Evolutionary conservation across 331 rosid genomes (phyloP).

Genomic region (Pyrus hybrid): DNA sequence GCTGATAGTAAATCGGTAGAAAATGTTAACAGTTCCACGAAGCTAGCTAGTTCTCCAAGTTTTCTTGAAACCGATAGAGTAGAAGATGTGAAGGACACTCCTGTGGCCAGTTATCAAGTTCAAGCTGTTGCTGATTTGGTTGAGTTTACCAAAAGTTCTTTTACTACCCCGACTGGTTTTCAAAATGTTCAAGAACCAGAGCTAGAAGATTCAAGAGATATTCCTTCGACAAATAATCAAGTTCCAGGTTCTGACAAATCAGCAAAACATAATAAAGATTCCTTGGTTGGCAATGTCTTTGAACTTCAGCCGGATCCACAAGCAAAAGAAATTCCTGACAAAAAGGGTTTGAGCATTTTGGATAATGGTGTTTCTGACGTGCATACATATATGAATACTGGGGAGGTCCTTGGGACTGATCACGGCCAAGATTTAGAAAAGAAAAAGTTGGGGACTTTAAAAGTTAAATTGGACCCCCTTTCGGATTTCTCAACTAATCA

Average conservation of each 20-base stretch:
- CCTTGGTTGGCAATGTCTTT: slow-evolving; percentile 4
- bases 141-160: slow-evolving; percentile 23
- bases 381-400: slow-evolving; percentile 3
- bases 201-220: slow-evolving; percentile 14
- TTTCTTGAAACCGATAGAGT: slow-evolving; percentile 13
- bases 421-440: slow-evolving; percentile 18
- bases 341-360: slow-evolving; percentile 11
- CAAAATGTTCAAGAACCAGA: slow-evolving; percentile 5
- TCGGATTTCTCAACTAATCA: slow-evolving; percentile 14
- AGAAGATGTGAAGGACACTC: slow-evolving; percentile 33
- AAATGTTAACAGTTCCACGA: slow-evolving; percentile 5
- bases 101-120: slow-evolving; percentile 33
- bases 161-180: slow-evolving; percentile 11
- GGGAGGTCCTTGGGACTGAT: slow-evolving; percentile 15
- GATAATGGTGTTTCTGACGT: slow-evolving; percentile 12
- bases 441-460: slow-evolving; percentile 22
- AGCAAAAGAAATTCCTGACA: slow-evolving; percentile 22
- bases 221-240: slow-evolving; percentile 23
- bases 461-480: slow-evolving; percentile 24
- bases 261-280: slow-evolving; percentile 11
- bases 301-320: slow-evolving; percentile 11
- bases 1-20: slow-evolving; percentile 17
- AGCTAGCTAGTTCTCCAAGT: slow-evolving; percentile 2
- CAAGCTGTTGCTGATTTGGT: slow-evolving; percentile 26
- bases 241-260: slow-evolving; percentile 13